These are phyloP conservation scores for Monosporozyma servazzii DNA, from an alignment of 805 yeast species.

Conservation along the genomic window DNA sequence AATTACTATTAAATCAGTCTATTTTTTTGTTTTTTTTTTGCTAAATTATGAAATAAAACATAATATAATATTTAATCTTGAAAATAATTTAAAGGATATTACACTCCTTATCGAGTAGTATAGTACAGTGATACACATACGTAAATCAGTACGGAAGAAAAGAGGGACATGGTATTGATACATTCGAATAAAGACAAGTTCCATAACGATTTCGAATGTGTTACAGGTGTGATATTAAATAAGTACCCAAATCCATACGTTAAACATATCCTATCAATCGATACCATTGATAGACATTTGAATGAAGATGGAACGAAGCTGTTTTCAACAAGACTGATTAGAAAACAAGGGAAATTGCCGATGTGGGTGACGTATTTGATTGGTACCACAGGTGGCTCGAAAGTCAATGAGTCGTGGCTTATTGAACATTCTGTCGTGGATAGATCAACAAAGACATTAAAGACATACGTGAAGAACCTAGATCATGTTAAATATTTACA, in stretches of 20 bases:
- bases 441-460: slow-evolving; percentile 44
- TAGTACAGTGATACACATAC: neutral
- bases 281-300: slow-evolving; percentile 55
- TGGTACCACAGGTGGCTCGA: slow-evolving; percentile 22
- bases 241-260: slow-evolving; percentile 73
- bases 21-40: no score
- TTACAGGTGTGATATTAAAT: slow-evolving; percentile 67
- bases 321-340: slow-evolving; percentile 62
- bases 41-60: neutral
- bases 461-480: slow-evolving; percentile 68
- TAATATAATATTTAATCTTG: no score
- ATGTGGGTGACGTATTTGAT: slow-evolving; percentile 48
- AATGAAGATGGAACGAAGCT: slow-evolving; percentile 60
- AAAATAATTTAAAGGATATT: no score
- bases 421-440: slow-evolving; percentile 71
- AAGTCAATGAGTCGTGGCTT: slow-evolving; percentile 58
- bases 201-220: slow-evolving; percentile 59
- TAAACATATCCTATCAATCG: slow-evolving; percentile 74
- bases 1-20: neutral
- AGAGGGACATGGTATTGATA: slow-evolving; percentile 49
- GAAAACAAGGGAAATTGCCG: slow-evolving; percentile 75
- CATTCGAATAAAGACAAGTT: slow-evolving; percentile 48
- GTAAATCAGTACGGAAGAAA: neutral
- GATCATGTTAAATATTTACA: slow-evolving; percentile 74
- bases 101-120: no score